These are phyloP conservation scores for Golubevia sp. DNA, from an alignment of 1,284 basidiomycete species.

Conservation along the genomic window DNA sequence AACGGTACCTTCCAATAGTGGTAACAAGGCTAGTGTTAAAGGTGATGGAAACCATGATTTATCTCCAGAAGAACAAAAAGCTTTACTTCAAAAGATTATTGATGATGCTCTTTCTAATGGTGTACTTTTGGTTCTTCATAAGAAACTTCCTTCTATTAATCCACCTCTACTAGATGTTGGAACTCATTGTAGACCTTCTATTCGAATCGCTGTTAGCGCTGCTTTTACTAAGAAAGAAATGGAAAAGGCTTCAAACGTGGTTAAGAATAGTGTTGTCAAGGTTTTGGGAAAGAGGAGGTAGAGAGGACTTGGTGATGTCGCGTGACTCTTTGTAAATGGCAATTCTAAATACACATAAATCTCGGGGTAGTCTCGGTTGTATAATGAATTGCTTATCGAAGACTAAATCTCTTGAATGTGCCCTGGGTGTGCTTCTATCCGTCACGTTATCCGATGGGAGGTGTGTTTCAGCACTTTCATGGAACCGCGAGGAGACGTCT, in stretches of 20 bases:
- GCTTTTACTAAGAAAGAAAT: slow-evolving; percentile 85
- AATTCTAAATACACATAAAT: no score
- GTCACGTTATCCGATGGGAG: no score
- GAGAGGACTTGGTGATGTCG: no score
- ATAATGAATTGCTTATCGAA: no score
- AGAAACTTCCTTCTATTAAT: slow-evolving; percentile 42
- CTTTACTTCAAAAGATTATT: slow-evolving; percentile 43
- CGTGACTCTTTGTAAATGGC: no score
- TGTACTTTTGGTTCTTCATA: slow-evolving; percentile 35
- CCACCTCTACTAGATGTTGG: slow-evolving; percentile 35
- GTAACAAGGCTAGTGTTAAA: no score
- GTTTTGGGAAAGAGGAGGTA: slow-evolving; percentile 64
- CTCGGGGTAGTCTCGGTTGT: no score
- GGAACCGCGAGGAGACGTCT: no score
- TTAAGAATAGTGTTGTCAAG: slow-evolving; percentile 78
- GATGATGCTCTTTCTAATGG: slow-evolving; percentile 46
- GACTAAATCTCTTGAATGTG: no score
- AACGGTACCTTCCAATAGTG: no score
- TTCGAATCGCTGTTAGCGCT: slow-evolving; percentile 79
- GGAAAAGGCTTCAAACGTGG: slow-evolving; percentile 79
- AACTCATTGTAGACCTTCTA: slow-evolving; percentile 70
- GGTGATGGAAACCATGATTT: slow-evolving; percentile 26
- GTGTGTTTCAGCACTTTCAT: no score
- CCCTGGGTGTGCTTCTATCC: no score
- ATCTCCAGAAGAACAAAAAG: slow-evolving; percentile 33